These are phyloP conservation scores for Cucurbita maxima DNA, from an alignment of 306 rosid species.

Conservation along the genomic window DNA sequence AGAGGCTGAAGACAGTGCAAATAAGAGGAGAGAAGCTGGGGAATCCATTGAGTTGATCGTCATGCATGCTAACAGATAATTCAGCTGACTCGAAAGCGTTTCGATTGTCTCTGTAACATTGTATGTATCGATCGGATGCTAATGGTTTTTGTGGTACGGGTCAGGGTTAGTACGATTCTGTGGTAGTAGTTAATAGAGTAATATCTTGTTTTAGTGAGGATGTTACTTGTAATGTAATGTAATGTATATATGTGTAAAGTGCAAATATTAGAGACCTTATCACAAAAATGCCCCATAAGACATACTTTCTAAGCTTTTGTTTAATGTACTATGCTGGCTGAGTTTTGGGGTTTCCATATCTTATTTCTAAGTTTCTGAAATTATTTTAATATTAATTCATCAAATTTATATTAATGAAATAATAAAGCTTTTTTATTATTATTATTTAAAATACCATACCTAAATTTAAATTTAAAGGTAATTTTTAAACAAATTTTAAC, in stretches of 20 bases:
- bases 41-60: neutral
- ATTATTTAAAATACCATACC: too few species aligned
- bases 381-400: too few species aligned
- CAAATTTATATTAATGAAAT: too few species aligned
- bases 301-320: conserved; percentile 1
- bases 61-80: conserved; percentile 5
- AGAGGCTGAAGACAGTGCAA: conserved; percentile 83
- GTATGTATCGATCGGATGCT: neutral
- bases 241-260: conserved; percentile 3
- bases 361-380: too few species aligned
- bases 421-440: too few species aligned
- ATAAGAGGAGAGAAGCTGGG: conserved; percentile 23
- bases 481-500: too few species aligned
- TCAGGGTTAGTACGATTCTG: neutral
- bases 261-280: conserved; percentile 4
- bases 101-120: neutral
- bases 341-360: neutral
- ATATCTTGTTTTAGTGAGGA: conserved; percentile 8
- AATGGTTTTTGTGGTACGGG: neutral
- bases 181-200: conserved; percentile 6
- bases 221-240: conserved; percentile 2
- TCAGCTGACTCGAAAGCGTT: neutral
- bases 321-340: neutral
- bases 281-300: neutral
- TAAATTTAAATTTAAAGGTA: too few species aligned